Evolutionary conservation across 169 alveolate species (phyloP).

Genomic region (Theileria luwenshuni): DNA sequence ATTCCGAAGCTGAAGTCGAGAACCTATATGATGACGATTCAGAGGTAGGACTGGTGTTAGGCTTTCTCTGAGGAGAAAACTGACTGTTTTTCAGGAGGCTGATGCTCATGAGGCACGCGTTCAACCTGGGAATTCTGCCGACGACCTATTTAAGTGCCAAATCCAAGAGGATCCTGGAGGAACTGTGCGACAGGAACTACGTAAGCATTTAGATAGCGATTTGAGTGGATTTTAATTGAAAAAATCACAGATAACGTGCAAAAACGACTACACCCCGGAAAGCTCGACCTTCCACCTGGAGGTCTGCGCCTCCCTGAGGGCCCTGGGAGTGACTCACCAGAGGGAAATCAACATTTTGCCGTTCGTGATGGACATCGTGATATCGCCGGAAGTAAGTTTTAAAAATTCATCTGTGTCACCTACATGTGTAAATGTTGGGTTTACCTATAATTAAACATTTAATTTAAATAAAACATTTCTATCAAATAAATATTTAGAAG

Average conservation of each 20-base stretch:
- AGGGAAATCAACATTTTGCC: conserved; percentile 76
- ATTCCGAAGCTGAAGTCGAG: conserved; percentile 52
- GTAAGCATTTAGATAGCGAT: conserved; percentile 34
- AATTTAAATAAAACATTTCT: neutral
- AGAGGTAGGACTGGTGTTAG: too few species aligned
- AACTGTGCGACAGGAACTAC: conserved; percentile 48
- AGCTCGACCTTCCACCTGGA: conserved; percentile 82
- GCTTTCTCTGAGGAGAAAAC: too few species aligned
- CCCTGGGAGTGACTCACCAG: conserved; percentile 74
- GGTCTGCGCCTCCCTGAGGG: conserved; percentile 74
- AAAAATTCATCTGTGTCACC: neutral
- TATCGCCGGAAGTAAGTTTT: conserved; percentile 67
- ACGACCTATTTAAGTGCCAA: conserved; percentile 12
- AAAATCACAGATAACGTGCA: conserved; percentile 4
- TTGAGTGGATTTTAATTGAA: neutral
- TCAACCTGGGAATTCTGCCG: conserved; percentile 58
- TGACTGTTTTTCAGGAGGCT: conserved; percentile 41
- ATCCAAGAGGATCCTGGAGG: conserved; percentile 35
- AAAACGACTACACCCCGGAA: conserved; percentile 73
- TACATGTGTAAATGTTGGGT: conserved; percentile 2
- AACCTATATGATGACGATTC: conserved; percentile 51
- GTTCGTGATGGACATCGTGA: conserved; percentile 78
- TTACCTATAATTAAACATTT: neutral
- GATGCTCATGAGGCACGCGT: conserved; percentile 49
- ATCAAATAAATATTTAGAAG: conserved; percentile 20